Base-by-base conservation (phyloP, 2,329 filamentous ascomycete species). In the Aspergillus pseudoglaucus region DNA sequence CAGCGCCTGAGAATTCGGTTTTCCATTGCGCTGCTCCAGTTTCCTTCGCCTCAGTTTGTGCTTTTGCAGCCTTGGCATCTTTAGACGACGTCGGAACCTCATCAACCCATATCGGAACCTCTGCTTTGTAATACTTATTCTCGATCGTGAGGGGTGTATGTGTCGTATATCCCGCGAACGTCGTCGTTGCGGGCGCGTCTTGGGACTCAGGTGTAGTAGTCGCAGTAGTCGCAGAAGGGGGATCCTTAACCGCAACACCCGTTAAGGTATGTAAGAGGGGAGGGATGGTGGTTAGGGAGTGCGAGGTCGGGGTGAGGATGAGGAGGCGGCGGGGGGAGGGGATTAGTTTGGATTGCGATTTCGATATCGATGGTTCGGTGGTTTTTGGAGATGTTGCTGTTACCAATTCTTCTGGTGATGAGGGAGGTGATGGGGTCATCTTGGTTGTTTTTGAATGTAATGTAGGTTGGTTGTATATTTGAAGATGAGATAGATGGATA, bases 71-170 rank as follows among this genome's bases (percentile, higher is more conserved):
- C n/a, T n/a, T n/a, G n/a, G 33, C 33, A 14, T 38, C 9, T 17
- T 44, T 33, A 6, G 43, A 22, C 12, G 45, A 22, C 10, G 6
- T n/a, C 1, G 70, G 68, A 10, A 75, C 62, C 53, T 74, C 71
- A 45, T 75, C 72, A 17, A 74, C 71, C 72, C 72, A 75, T 40
- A 75, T 63, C 14, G 66, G 69, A 18, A 75, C 59, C 14, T 74
- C 67, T 5, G 69, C 62, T 4, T 53, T 60, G 51, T 74, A 75
- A 55, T 75, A 75, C 53, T 67, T 70, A 38, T 70, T 75, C 42
- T 58, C 42, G 42, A 75, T 55, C 5, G 49, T 58, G 25, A 75
- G 59, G 5, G 71, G 71, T 2, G 67, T 58, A 50, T 75, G 72
- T 1, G 68, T 70, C 8, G 72, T 74, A 51, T 75, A 75, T 15